Evolutionary conservation across 495 filamentous ascomycete species (phyloP).

Genomic region (Cetradonia linearis): DNA sequence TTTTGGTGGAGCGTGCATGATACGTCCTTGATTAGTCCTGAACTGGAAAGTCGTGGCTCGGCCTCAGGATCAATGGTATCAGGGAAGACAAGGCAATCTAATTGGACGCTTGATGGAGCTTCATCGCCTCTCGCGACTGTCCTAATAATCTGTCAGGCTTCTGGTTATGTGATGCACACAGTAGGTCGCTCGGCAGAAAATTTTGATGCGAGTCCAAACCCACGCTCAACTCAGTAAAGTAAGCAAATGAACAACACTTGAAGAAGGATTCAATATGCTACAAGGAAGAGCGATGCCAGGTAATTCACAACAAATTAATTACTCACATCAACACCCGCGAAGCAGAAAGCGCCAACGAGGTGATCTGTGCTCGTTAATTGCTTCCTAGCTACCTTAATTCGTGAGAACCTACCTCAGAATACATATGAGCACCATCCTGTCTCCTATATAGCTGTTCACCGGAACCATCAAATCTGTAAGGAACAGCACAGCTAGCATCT

Average conservation of each 20-base stretch:
- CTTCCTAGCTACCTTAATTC: too few relatives aligned
- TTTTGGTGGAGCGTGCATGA: not conserved
- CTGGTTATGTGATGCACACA: not conserved
- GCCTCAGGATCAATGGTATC: not conserved
- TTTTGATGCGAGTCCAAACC: too few relatives aligned
- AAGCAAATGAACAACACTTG: too few relatives aligned
- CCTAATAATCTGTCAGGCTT: not conserved
- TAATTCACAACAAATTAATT: not conserved
- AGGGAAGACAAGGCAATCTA: not conserved
- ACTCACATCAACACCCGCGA: conserved; percentile 15
- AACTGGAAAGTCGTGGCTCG: not conserved
- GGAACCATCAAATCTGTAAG: too few relatives aligned
- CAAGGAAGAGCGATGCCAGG: too few relatives aligned
- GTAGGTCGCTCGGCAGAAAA: not conserved
- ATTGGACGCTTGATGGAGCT: not conserved
- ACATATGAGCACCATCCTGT: too few relatives aligned
- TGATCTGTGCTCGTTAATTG: not conserved
- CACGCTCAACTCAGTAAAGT: too few relatives aligned
- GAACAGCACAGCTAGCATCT: not conserved
- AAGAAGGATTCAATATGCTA: too few relatives aligned
- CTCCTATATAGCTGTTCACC: too few relatives aligned
- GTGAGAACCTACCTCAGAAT: not conserved
- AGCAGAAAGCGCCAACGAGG: not conserved
- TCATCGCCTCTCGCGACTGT: not conserved
- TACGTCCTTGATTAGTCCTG: not conserved